Evolutionary conservation across 1,284 basidiomycete genomes (phyloP).

Genomic region (Pseudozyma pruni): DNA sequence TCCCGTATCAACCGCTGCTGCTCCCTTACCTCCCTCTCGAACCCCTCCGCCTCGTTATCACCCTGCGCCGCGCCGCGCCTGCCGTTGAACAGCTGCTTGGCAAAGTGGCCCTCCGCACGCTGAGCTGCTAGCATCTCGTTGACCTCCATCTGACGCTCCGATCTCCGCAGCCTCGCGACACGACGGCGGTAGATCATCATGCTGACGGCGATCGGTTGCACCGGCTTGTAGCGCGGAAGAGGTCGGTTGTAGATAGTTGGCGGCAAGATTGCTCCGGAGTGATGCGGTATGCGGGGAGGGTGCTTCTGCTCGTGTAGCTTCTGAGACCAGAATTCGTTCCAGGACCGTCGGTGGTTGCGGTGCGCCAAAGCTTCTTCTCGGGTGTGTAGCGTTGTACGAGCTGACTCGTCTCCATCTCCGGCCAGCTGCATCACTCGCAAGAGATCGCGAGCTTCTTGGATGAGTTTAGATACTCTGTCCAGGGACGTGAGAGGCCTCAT

Average conservation of each 20-base stretch:
- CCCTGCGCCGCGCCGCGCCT: not conserved
- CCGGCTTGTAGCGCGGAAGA: constrained; percentile 63
- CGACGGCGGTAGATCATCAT: constrained; percentile 65
- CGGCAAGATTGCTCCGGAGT: constrained; percentile 60
- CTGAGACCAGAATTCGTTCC: constrained; percentile 19
- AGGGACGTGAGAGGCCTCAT: constrained; percentile 27
- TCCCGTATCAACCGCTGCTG: constrained; percentile 12
- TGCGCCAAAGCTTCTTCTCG: constrained; percentile 18
- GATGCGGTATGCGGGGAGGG: constrained; percentile 44
- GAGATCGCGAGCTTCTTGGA: constrained; percentile 15
- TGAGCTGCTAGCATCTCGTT: constrained; percentile 37
- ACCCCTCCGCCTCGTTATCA: constrained; percentile 1
- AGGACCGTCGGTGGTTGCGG: constrained; percentile 17
- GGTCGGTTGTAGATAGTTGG: constrained; percentile 60
- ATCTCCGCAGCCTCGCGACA: constrained; percentile 33
- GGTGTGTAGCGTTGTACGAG: constrained; percentile 2
- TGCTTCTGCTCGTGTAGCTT: constrained; percentile 38
- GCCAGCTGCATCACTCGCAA: constrained; percentile 11
- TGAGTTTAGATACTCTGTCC: constrained; percentile 6
- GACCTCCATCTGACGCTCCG: constrained; percentile 39
- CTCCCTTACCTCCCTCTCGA: constrained; percentile 9
- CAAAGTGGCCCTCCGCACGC: constrained; percentile 2
- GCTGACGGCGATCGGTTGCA: constrained; percentile 56
- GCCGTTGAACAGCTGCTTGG: constrained; percentile 3
- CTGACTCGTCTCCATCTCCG: constrained; percentile 8